phyloP scores from a whole-genome alignment of 441 rosid species.

The Adansonia grandidieri region DNA sequence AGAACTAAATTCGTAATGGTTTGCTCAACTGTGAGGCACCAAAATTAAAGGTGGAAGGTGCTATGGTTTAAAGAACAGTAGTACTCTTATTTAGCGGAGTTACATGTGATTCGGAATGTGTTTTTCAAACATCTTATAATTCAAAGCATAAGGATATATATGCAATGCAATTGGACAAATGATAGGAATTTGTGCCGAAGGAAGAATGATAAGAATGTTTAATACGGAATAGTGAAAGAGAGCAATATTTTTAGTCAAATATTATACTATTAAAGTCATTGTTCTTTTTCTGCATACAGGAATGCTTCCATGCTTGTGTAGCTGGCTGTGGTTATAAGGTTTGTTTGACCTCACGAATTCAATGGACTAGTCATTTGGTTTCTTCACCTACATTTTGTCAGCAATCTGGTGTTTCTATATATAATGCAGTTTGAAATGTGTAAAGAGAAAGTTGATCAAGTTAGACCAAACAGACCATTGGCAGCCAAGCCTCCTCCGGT shows the following conservation, averaged over 20 bases:
- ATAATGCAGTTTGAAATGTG: constrained; percentile 67
- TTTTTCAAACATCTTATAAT: neutral
- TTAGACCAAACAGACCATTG: constrained; percentile 60
- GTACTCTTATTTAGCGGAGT: neutral
- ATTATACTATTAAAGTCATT: constrained; percentile 1
- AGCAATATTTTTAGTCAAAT: constrained; percentile 7
- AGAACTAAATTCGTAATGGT: neutral
- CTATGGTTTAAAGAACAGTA: neutral
- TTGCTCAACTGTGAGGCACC: neutral
- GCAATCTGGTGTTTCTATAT: constrained; percentile 24
- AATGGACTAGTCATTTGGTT: constrained; percentile 1
- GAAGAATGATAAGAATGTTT: neutral
- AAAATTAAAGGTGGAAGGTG: neutral
- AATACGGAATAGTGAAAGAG: neutral
- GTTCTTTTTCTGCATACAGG: constrained; percentile 45
- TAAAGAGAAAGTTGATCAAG: constrained; percentile 51
- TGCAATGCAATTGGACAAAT: neutral
- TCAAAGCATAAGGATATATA: neutral
- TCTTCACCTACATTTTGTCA: constrained; percentile 6
- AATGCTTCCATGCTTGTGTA: constrained; percentile 86
- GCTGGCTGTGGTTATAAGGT: constrained; percentile 95
- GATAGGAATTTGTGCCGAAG: neutral
- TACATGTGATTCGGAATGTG: neutral
- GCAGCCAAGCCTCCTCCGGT: constrained; percentile 64
- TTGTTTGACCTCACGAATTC: constrained; percentile 28